phyloP scores from a whole-genome alignment of 352 stramenopile genomes.

The Phytophthora chlamydospora region DNA sequence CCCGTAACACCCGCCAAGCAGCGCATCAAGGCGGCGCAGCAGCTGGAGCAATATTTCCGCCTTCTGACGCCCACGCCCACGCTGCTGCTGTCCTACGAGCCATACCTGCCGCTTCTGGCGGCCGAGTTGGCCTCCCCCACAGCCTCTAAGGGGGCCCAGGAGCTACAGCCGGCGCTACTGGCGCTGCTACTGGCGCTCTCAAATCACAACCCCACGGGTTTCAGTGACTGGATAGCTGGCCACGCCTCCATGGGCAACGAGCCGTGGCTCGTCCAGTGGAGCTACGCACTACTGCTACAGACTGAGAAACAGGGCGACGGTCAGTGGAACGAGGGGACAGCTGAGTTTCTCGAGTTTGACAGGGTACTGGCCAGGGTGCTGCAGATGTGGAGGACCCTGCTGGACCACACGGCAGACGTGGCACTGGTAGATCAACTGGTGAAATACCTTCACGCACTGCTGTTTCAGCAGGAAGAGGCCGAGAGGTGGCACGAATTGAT shows the following conservation, averaged over 20 bases:
- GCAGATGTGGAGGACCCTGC: slow-evolving; percentile 53
- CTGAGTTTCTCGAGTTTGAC: slow-evolving; percentile 61
- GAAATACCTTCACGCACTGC: slow-evolving; percentile 32
- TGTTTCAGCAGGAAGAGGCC: slow-evolving; percentile 23
- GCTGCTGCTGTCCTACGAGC: slow-evolving; percentile 54
- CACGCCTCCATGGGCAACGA: slow-evolving; percentile 46
- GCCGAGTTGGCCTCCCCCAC: slow-evolving; percentile 38
- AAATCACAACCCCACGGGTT: slow-evolving; percentile 43
- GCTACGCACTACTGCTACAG: slow-evolving; percentile 46
- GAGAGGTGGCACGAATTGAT: slow-evolving; percentile 37
- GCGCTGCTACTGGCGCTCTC: slow-evolving; percentile 47
- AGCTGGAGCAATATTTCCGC: slow-evolving; percentile 47
- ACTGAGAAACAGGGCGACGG: slow-evolving; percentile 24
- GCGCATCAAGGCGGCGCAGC: slow-evolving; percentile 49
- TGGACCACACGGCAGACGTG: slow-evolving; percentile 56
- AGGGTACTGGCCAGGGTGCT: slow-evolving; percentile 38
- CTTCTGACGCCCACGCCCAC: slow-evolving; percentile 27
- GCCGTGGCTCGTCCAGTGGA: slow-evolving; percentile 61
- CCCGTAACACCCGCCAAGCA: slow-evolving; percentile 45
- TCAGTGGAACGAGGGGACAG: slow-evolving; percentile 42
- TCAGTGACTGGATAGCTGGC: slow-evolving; percentile 58
- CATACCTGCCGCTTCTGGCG: slow-evolving; percentile 50
- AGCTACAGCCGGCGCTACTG: slow-evolving; percentile 48
- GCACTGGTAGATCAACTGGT: slow-evolving; percentile 51
- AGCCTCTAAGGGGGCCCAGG: slow-evolving; percentile 27